Conservation (phyloP, 345 rosid genomes). For the Gossypium ekmanianum region DNA sequence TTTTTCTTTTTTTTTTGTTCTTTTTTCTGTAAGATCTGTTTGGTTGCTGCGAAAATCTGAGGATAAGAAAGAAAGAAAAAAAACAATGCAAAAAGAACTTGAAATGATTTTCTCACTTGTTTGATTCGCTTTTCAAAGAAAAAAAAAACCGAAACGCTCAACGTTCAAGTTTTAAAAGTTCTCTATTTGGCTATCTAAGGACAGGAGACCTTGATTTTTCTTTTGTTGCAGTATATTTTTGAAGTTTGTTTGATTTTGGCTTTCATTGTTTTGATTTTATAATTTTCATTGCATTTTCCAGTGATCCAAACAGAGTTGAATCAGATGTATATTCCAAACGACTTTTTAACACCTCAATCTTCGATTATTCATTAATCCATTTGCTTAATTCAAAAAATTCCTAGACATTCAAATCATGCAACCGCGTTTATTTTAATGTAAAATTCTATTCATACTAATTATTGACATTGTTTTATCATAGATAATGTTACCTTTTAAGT, state of each 20-base stretch:
- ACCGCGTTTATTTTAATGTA: background rate
- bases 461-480: background rate
- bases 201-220: background rate
- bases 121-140: background rate
- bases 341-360: background rate
- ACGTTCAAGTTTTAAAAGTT: background rate
- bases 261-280: background rate
- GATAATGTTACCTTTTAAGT: background rate
- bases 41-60: constrained; percentile 28
- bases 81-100: background rate
- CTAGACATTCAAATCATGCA: background rate
- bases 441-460: background rate
- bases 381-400: background rate
- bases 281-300: background rate
- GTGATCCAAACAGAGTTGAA: background rate
- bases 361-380: background rate
- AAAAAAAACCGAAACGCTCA: background rate
- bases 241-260: background rate
- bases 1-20: background rate
- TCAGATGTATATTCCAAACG: background rate
- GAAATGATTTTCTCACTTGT: background rate
- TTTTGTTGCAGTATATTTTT: background rate
- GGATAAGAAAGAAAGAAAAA: background rate
- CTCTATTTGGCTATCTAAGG: background rate
- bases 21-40: constrained; percentile 18